These are phyloP conservation scores for Spergularia bocconei DNA, from an alignment of 148 eudicot genomes.

Conservation along the genomic window DNA sequence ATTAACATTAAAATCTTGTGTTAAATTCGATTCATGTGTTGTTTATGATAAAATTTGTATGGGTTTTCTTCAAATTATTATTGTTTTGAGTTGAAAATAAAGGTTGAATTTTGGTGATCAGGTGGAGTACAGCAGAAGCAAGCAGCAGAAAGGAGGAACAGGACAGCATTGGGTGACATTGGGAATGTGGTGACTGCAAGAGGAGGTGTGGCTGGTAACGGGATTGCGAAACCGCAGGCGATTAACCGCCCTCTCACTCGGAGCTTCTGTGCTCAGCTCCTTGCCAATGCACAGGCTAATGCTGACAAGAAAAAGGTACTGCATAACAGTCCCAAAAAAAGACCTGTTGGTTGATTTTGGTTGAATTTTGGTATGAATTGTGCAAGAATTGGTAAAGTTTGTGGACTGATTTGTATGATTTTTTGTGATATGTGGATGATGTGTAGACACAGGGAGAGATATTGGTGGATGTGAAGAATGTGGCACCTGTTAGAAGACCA, in stretches of 20 bases:
- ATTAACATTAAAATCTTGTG: too few relatives aligned
- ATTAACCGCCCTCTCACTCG: conserved; percentile 46
- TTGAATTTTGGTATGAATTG: neutral
- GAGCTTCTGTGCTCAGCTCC: conserved; percentile 46
- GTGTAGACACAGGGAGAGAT: conserved; percentile 40
- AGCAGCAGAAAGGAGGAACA: conserved; percentile 36
- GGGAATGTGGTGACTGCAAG: conserved; percentile 39
- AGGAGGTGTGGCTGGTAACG: conserved; percentile 10
- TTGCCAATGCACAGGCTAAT: conserved; percentile 48
- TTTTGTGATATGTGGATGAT: neutral
- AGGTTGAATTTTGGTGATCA: conserved; percentile 2
- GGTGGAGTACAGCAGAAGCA: conserved; percentile 34
- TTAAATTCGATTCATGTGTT: too few relatives aligned
- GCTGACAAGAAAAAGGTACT: conserved; percentile 39
- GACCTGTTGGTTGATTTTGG: neutral
- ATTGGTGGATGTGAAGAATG: conserved; percentile 31
- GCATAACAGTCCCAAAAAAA: neutral
- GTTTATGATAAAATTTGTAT: neutral
- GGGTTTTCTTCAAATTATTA: neutral
- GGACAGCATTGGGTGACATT: conserved; percentile 54
- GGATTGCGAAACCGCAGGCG: conserved; percentile 22
- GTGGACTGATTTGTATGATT: neutral
- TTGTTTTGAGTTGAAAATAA: neutral
- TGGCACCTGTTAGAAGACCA: conserved; percentile 17
- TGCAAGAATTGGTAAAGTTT: neutral